Conservation (phyloP, 305 asterid species). For the Lippia alba region DNA sequence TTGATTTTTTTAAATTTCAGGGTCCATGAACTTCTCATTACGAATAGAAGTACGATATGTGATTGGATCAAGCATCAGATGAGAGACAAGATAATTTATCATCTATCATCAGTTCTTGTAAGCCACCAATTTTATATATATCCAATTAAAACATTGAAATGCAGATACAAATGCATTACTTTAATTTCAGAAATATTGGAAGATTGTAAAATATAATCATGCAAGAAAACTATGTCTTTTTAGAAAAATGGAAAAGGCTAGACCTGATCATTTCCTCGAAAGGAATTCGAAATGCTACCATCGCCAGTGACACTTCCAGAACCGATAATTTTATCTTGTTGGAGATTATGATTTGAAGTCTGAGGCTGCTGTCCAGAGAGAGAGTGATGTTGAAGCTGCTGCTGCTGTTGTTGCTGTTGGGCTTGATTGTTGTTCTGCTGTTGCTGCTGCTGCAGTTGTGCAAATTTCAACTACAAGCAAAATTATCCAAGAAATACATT, state of each 20-base stretch:
- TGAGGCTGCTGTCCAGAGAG: conserved; percentile 74
- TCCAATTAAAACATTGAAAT: too few relatives aligned
- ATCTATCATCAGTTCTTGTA: background rate
- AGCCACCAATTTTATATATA: background rate
- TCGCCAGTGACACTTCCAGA: conserved; percentile 73
- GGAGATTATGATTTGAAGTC: conserved; percentile 63
- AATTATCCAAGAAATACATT: background rate
- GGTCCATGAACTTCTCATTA: background rate
- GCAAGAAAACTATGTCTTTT: too few relatives aligned
- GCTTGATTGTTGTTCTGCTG: conserved; percentile 55
- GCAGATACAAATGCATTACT: too few relatives aligned
- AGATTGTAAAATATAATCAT: too few relatives aligned
- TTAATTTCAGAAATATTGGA: too few relatives aligned
- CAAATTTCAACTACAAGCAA: conserved; percentile 66
- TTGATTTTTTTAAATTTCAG: background rate
- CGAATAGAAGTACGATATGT: background rate
- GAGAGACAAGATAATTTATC: background rate
- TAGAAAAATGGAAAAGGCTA: conserved; percentile 39
- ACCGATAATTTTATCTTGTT: conserved; percentile 80
- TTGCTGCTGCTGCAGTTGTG: conserved; percentile 65
- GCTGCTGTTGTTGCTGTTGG: conserved; percentile 53
- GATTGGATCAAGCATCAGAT: background rate
- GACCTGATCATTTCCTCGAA: conserved; percentile 96
- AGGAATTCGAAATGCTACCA: conserved; percentile 88
- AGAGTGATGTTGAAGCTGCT: conserved; percentile 52